Base-by-base conservation (phyloP, 1,284 basidiomycete species). In the Ceratobasidium sp. region DNA sequence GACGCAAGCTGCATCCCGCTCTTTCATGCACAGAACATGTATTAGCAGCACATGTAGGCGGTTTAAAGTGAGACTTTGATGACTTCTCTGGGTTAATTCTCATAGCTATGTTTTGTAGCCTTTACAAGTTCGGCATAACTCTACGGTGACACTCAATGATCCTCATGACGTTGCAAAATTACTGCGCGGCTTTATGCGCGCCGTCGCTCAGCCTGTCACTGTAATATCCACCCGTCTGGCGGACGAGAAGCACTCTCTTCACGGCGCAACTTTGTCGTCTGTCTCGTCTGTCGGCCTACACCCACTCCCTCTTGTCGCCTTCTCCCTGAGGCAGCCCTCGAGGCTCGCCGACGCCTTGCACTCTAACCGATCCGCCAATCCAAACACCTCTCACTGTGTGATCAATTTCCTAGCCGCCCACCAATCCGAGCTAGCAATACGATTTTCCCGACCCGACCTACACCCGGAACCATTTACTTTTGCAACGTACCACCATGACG, bases 181-280 rank as follows among this genome's bases (percentile, higher is more conserved):
- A 26, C 55, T 71, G 18, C 64, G 73, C 23, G 11, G n/a, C 2
- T 43, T 74, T 23, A 73, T 74, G 43, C 62, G 70, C 23, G 23
- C 57, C 18, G 32, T 46, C 6, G 73, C 73, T 44, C 73, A 74
- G 41, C 73, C 73, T 11, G 73, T 74, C 11, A 50, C 50, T 21
- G 72, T 74, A 2, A 16, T 73, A 11, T 61, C 73, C 28, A 47
- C 55, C 28, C 38, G 58, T n/a, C 30, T 67, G 1, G n/a, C n/a
- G 13, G 54, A 57, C 35, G 18, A 16, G 5, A n/a, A 54, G 9
- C 73, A 74, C 32, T 71, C 72, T 71, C 82, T 81, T 67, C 95
- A 97, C 80, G 95, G 95, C 75, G 94, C 94, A 49, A 97, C 95
- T 0, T 85, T 98, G 49, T 96, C 95, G 5, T 96, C 95, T 0